Conservation (phyloP, 768 basidiomycete species). For the Trametes punicea region DNA sequence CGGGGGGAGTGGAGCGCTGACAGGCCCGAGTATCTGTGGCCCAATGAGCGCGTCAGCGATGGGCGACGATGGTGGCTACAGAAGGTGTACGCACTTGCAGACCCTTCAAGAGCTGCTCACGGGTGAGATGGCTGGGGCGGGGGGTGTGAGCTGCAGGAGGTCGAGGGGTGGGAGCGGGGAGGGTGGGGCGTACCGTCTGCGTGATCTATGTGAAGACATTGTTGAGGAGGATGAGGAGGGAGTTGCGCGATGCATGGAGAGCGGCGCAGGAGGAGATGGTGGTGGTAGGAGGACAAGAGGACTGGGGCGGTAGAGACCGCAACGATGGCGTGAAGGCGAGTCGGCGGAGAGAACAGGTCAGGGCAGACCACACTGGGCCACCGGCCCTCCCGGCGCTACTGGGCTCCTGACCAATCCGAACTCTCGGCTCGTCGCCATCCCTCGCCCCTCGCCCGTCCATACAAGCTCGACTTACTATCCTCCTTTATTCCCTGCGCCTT, state of each 20-base stretch:
- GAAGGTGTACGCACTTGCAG: slow-evolving; percentile 35
- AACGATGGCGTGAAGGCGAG: slow-evolving; percentile 37
- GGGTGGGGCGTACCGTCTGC: slow-evolving; percentile 33
- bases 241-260: slow-evolving; percentile 30
- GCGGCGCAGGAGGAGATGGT: slow-evolving; percentile 30
- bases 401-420: slow-evolving; percentile 18
- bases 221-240: slow-evolving; percentile 26
- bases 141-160: slow-evolving; percentile 17
- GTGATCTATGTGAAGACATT: slow-evolving; percentile 25
- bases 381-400: slow-evolving; percentile 19
- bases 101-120: slow-evolving; percentile 36
- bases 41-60: not conserved
- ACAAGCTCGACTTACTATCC: not conserved
- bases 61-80: slow-evolving; percentile 16
- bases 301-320: slow-evolving; percentile 37
- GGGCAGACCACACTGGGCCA: slow-evolving; percentile 23
- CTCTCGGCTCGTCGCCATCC: slow-evolving; percentile 20
- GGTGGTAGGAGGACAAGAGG: slow-evolving; percentile 39
- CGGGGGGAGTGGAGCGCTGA: slow-evolving; percentile 41
- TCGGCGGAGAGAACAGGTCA: slow-evolving; percentile 29
- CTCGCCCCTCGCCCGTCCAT: slow-evolving; percentile 2
- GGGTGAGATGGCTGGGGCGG: slow-evolving; percentile 24
- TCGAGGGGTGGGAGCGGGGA: slow-evolving; percentile 24
- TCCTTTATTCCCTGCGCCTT: slow-evolving; percentile 2
- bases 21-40: slow-evolving; percentile 39